phyloP scores from a whole-genome alignment of 2,329 filamentous ascomycete genomes.

The Talaromyces albobiverticillius region DNA sequence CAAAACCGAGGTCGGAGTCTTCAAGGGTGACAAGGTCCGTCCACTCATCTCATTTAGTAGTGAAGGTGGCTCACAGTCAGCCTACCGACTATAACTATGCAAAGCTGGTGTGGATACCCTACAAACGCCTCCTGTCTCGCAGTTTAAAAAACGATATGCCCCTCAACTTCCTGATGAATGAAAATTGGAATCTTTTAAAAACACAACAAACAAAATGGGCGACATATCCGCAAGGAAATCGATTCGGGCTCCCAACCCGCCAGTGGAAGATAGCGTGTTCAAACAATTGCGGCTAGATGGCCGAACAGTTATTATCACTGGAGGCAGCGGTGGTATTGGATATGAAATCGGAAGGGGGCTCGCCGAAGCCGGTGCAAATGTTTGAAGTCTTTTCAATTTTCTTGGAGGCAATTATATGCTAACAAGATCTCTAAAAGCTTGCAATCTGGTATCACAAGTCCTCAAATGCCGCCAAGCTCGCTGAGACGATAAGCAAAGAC shows the following conservation, averaged over 20 bases:
- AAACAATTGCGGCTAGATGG: slow-evolving; percentile 8
- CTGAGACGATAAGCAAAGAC: slow-evolving; percentile 22
- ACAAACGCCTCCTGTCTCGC: not conserved
- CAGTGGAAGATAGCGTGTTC: slow-evolving; percentile 12
- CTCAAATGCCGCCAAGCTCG: slow-evolving; percentile 24
- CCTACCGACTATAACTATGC: not conserved
- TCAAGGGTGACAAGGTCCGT: not conserved
- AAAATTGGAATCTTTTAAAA: not conserved
- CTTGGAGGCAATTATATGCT: not conserved
- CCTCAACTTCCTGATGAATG: not conserved
- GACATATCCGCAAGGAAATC: slow-evolving; percentile 11
- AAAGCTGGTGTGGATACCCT: not conserved
- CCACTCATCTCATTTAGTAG: not conserved
- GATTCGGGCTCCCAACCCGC: slow-evolving; percentile 18
- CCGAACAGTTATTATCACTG: slow-evolving; percentile 11
- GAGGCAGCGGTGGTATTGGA: slow-evolving; percentile 38
- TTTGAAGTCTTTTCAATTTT: not conserved
- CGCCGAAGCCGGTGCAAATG: slow-evolving; percentile 41
- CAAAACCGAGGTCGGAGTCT: not conserved
- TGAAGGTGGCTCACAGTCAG: not conserved
- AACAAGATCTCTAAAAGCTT: slow-evolving; percentile 19
- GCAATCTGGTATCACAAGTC: slow-evolving; percentile 34
- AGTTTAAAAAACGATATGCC: not conserved
- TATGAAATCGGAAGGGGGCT: slow-evolving; percentile 40
- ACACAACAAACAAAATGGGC: slow-evolving; percentile 1